These are phyloP conservation scores for Penicillium subrubescens DNA, from an alignment of 495 filamentous ascomycete species.

Conservation along the genomic window DNA sequence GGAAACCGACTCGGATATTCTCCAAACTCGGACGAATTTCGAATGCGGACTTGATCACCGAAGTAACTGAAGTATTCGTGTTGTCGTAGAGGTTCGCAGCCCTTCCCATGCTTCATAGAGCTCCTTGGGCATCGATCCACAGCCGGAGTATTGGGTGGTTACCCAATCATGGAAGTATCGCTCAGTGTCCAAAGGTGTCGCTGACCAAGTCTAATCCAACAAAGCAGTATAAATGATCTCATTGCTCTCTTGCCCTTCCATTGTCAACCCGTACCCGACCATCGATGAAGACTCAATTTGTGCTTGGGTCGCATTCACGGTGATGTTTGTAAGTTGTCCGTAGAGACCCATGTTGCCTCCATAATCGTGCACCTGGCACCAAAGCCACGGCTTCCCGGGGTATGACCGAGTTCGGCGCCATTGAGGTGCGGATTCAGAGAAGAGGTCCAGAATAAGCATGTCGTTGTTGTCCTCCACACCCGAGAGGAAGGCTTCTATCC, in stretches of 20 bases:
- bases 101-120: slow-evolving; percentile 52
- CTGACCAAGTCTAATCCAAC: slow-evolving; percentile 52
- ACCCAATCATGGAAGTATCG: slow-evolving; percentile 54
- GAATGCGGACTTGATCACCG: slow-evolving; percentile 51
- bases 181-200: slow-evolving; percentile 48
- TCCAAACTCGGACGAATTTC: slow-evolving; percentile 45
- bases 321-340: slow-evolving; percentile 51
- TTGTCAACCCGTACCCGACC: slow-evolving; percentile 24
- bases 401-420: slow-evolving; percentile 55
- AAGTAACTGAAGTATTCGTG: slow-evolving; percentile 43
- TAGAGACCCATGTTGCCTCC: slow-evolving; percentile 56
- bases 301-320: slow-evolving; percentile 35
- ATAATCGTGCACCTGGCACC: slow-evolving; percentile 53
- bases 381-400: slow-evolving; percentile 57
- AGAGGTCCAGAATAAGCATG: slow-evolving; percentile 56
- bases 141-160: slow-evolving; percentile 43
- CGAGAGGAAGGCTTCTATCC: slow-evolving; percentile 51
- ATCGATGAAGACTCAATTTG: slow-evolving; percentile 38
- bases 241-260: slow-evolving; percentile 58
- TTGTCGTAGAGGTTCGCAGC: slow-evolving; percentile 53
- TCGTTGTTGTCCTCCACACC: slow-evolving; percentile 47
- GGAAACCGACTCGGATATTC: slow-evolving; percentile 41
- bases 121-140: slow-evolving; percentile 30
- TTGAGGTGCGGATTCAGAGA: slow-evolving; percentile 52
- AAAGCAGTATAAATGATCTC: slow-evolving; percentile 54